phyloP scores from a whole-genome alignment of 2,329 filamentous ascomycete genomes.

The Zopfia rhizophila region DNA sequence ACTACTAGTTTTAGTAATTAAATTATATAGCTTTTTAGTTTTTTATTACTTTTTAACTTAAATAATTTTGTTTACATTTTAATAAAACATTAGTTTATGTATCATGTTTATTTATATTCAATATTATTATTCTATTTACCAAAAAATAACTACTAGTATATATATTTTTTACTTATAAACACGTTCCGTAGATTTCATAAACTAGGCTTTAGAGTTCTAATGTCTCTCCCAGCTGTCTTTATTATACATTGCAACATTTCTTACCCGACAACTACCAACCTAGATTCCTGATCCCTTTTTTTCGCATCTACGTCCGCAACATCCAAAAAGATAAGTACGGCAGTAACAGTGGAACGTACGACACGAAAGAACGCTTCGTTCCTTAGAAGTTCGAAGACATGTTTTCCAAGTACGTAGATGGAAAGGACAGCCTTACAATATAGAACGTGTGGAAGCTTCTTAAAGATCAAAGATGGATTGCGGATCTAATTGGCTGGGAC shows the following conservation, averaged over 20 bases:
- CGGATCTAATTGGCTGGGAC: conserved; percentile 59
- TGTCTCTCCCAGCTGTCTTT: conserved; percentile 57
- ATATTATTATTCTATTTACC: too few species aligned
- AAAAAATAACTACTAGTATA: too few species aligned
- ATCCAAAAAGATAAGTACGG: conserved; percentile 58
- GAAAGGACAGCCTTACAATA: conserved; percentile 53
- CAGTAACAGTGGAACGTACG: conserved; percentile 55
- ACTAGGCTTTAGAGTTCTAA: conserved; percentile 57
- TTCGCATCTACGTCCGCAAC: conserved; percentile 53
- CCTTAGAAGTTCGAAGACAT: conserved; percentile 61
- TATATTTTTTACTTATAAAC: too few species aligned
- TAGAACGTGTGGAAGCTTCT: conserved; percentile 52
- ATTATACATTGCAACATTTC: conserved; percentile 63
- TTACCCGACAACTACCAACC: conserved; percentile 57
- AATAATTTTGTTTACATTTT: too few species aligned
- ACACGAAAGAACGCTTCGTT: conserved; percentile 58
- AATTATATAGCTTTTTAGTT: too few species aligned
- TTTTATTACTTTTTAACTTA: too few species aligned
- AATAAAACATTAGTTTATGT: too few species aligned
- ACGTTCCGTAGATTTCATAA: conserved; percentile 60
- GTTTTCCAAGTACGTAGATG: conserved; percentile 57
- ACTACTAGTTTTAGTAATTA: too few species aligned
- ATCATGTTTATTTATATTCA: too few species aligned
- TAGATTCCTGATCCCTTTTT: conserved; percentile 58
- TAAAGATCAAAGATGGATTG: conserved; percentile 53